Evolutionary conservation across 2,329 filamentous ascomycete species (phyloP).

Genomic region (Exophiala aquamarina): DNA sequence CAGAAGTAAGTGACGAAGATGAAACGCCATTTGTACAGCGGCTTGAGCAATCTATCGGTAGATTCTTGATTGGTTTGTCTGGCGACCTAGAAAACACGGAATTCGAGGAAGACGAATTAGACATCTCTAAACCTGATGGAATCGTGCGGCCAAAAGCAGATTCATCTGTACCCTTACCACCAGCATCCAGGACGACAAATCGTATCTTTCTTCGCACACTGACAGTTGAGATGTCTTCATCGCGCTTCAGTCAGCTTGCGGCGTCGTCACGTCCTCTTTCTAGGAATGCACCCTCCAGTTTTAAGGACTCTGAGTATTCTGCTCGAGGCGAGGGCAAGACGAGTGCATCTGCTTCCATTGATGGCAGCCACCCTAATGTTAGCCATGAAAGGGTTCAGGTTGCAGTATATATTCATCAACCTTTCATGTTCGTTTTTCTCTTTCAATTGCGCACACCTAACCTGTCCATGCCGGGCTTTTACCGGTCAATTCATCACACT

Average conservation of each 20-base stretch:
- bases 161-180: not conserved
- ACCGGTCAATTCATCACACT: conserved; percentile 50
- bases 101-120: conserved; percentile 34
- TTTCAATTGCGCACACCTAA: conserved; percentile 45
- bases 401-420: conserved; percentile 39
- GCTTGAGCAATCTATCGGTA: conserved; percentile 32
- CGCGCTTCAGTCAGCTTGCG: conserved; percentile 5
- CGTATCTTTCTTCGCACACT: conserved; percentile 39
- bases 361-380: conserved; percentile 19
- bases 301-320: not conserved
- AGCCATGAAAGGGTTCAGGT: conserved; percentile 26
- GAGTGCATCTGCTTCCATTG: conserved; percentile 23
- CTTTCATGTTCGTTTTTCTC: conserved; percentile 53
- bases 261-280: not conserved
- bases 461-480: conserved; percentile 44
- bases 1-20: conserved; percentile 28
- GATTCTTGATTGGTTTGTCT: conserved; percentile 44
- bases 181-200: conserved; percentile 4
- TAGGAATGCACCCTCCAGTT: not conserved
- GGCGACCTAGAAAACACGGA: conserved; percentile 42
- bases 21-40: conserved; percentile 23
- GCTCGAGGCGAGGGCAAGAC: conserved; percentile 15
- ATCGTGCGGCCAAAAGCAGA: not conserved
- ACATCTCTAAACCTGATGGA: conserved; percentile 22
- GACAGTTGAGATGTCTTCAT: conserved; percentile 33